phyloP scores from a whole-genome alignment of 139 green algal genomes.

The Closterium sp. region DNA sequence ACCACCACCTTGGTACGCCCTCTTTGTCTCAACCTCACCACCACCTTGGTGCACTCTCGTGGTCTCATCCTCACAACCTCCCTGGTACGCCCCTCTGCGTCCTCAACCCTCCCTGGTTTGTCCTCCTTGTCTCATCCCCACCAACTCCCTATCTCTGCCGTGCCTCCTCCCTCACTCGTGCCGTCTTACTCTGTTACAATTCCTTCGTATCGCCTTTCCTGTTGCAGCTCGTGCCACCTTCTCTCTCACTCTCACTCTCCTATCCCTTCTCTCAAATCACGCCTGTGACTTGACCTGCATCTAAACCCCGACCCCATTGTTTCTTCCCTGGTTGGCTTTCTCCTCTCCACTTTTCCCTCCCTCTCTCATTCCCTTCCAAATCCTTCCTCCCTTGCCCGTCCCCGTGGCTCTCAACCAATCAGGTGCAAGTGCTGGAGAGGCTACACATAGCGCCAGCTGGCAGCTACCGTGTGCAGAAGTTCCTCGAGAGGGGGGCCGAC shows the following conservation, averaged over 20 bases:
- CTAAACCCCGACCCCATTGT: neutral
- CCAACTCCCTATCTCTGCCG: too few species aligned
- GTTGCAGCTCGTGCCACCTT: too few species aligned
- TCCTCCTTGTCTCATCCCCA: too few species aligned
- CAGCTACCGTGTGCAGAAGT: constrained; percentile 56
- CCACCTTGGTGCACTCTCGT: constrained; percentile 9
- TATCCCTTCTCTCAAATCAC: too few species aligned
- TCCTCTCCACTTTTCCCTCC: neutral
- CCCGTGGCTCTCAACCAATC: neutral
- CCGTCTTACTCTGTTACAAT: neutral
- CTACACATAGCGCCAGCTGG: constrained; percentile 62
- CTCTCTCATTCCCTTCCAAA: neutral
- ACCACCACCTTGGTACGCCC: too few species aligned
- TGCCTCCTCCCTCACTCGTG: neutral
- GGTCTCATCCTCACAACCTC: too few species aligned
- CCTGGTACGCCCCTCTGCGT: too few species aligned
- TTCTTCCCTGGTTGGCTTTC: neutral
- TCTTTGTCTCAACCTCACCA: constrained; percentile 54
- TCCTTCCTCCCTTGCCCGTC: neutral
- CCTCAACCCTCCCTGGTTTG: too few species aligned
- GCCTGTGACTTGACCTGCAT: too few species aligned
- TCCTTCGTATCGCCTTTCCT: neutral
- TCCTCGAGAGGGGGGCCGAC: constrained; percentile 67
- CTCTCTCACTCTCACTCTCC: neutral
- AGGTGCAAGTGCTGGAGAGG: constrained; percentile 58